Conservation (phyloP, 1,284 basidiomycete species). For the Apiotrichum porosum region DNA sequence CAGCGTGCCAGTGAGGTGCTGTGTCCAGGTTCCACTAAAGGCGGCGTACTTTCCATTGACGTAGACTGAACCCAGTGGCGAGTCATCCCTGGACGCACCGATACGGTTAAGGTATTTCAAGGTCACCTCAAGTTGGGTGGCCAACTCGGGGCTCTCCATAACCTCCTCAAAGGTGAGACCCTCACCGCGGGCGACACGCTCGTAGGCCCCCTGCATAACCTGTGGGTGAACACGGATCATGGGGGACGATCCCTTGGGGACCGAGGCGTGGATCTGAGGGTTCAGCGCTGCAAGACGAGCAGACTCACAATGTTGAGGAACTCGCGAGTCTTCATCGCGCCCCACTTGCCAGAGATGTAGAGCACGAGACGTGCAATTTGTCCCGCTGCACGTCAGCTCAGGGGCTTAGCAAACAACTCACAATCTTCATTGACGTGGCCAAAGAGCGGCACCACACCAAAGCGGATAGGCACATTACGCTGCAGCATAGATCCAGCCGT, state of each 20-base stretch:
- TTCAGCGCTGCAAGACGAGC: too few species aligned
- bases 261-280: too few species aligned
- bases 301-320: constrained; percentile 53
- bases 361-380: constrained; percentile 70
- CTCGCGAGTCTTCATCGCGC: constrained; percentile 58
- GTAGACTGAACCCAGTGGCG: constrained; percentile 54
- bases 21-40: constrained; percentile 58
- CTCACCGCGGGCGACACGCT: constrained; percentile 11
- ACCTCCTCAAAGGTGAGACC: constrained; percentile 47
- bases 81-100: constrained; percentile 26
- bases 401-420: constrained; percentile 11
- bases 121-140: constrained; percentile 18
- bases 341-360: constrained; percentile 62
- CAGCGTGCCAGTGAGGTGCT: constrained; percentile 60
- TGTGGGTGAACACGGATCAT: constrained; percentile 19
- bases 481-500: constrained; percentile 51
- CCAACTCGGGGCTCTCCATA: constrained; percentile 36
- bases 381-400: constrained; percentile 50
- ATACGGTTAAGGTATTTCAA: constrained; percentile 34
- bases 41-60: constrained; percentile 79
- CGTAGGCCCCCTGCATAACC: constrained; percentile 29
- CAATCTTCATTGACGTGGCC: constrained; percentile 41
- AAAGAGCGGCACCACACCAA: constrained; percentile 73
- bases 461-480: constrained; percentile 68
- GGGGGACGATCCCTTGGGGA: not conserved